A percentile compares a stretch with the other conserved stretches of the same genome.
These are phyloP conservation scores for Suillus lakei DNA, from an alignment of 768 basidiomycete species.

Conservation along the genomic window DNA sequence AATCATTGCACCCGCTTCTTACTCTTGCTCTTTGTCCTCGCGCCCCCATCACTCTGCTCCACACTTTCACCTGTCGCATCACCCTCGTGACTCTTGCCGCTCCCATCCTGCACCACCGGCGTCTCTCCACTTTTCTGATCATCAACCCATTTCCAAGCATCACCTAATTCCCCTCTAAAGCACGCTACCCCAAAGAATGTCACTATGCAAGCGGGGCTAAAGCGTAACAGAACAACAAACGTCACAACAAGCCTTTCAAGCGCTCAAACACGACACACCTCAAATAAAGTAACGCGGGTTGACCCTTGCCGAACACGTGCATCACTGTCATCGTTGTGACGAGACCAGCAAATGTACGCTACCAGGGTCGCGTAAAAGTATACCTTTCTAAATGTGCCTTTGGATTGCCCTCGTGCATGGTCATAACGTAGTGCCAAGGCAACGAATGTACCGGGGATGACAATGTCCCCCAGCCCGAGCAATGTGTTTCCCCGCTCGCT, in stretches of 20 bases:
- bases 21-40: slow-evolving; percentile 26
- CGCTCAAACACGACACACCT: slow-evolving; percentile 51
- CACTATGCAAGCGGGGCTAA: slow-evolving; percentile 76
- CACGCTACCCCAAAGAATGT: slow-evolving; percentile 66
- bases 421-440: slow-evolving; percentile 90
- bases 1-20: slow-evolving; percentile 15
- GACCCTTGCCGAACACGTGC: slow-evolving; percentile 76
- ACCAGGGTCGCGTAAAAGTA: slow-evolving; percentile 75
- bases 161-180: slow-evolving; percentile 67
- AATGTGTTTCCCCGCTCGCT: slow-evolving; percentile 72
- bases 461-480: slow-evolving; percentile 92
- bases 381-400: slow-evolving; percentile 57
- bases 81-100: slow-evolving; percentile 18
- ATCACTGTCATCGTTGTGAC: slow-evolving; percentile 81
- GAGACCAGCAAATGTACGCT: slow-evolving; percentile 79
- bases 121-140: slow-evolving; percentile 23
- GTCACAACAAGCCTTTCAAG: slow-evolving; percentile 1
- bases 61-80: slow-evolving; percentile 17
- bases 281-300: slow-evolving; percentile 93
- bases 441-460: slow-evolving; percentile 71
- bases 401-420: slow-evolving; percentile 42
- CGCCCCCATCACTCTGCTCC: slow-evolving; percentile 8
- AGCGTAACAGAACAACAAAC: not conserved
- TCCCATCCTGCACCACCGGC: slow-evolving; percentile 9
- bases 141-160: slow-evolving; percentile 78